Conservation (phyloP, 2,329 filamentous ascomycete species). For the Neonectria sp. region DNA sequence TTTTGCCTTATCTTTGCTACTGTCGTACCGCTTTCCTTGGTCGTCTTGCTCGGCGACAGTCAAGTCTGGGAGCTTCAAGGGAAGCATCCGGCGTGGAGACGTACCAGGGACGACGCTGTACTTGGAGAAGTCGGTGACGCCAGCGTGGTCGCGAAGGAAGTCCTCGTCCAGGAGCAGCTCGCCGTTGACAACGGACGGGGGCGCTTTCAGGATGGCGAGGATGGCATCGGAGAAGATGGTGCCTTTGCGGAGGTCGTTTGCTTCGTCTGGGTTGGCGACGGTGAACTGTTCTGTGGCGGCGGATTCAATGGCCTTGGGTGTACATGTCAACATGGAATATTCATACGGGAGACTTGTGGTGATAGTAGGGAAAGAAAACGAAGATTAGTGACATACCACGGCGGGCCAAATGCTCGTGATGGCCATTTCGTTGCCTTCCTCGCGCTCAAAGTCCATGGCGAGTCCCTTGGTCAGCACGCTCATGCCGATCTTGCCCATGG, state of each 20-base stretch:
- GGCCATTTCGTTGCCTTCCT: slow-evolving; percentile 78
- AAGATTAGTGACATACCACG: slow-evolving; percentile 64
- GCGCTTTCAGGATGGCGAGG: slow-evolving; percentile 76
- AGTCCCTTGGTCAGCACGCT: slow-evolving; percentile 85
- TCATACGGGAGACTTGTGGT: not conserved
- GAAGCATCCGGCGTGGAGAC: slow-evolving; percentile 84
- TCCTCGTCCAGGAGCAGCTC: slow-evolving; percentile 84
- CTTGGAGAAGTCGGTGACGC: slow-evolving; percentile 78
- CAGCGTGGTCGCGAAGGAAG: slow-evolving; percentile 76
- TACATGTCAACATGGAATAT: slow-evolving; percentile 10
- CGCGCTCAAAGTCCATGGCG: slow-evolving; percentile 83
- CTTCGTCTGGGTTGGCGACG: slow-evolving; percentile 59
- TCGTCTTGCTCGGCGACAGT: slow-evolving; percentile 85
- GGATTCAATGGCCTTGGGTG: slow-evolving; percentile 74
- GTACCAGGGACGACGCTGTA: slow-evolving; percentile 79
- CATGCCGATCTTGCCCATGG: slow-evolving; percentile 85
- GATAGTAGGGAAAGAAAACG: not conserved
- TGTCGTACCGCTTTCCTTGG: slow-evolving; percentile 81
- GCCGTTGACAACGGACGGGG: slow-evolving; percentile 76
- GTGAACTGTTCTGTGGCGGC: slow-evolving; percentile 76
- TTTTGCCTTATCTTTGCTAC: slow-evolving; percentile 61
- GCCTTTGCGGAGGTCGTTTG: slow-evolving; percentile 75
- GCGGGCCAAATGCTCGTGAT: slow-evolving; percentile 90
- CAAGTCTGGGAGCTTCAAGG: slow-evolving; percentile 76
- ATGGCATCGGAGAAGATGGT: slow-evolving; percentile 87